phyloP scores from a whole-genome alignment of 1,284 basidiomycete genomes.

The Cryptococcus sp. region DNA sequence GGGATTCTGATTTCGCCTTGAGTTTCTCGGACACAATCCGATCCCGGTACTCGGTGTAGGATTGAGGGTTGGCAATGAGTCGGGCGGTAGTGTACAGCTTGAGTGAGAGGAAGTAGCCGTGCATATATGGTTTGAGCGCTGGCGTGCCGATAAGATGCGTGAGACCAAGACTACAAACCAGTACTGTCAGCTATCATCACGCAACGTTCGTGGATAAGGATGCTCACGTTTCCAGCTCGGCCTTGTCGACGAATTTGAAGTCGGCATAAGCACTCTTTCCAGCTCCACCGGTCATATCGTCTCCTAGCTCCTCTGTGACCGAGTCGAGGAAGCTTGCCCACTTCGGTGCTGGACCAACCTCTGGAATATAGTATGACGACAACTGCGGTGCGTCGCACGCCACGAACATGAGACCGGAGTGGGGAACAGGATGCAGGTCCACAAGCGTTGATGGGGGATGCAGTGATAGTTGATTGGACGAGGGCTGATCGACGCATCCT shows the following conservation, averaged over 20 bases:
- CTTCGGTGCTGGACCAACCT: slow-evolving; percentile 90
- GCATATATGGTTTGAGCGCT: slow-evolving; percentile 98
- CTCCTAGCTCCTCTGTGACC: slow-evolving; percentile 96
- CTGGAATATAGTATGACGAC: slow-evolving; percentile 89
- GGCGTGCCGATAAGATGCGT: slow-evolving; percentile 92
- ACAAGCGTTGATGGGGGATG: slow-evolving; percentile 87
- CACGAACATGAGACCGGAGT: slow-evolving; percentile 79
- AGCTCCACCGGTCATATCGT: slow-evolving; percentile 61
- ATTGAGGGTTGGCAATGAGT: slow-evolving; percentile 93
- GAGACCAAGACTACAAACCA: slow-evolving; percentile 64
- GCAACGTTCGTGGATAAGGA: not conserved
- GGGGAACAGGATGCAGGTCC: slow-evolving; percentile 82
- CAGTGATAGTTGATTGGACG: slow-evolving; percentile 86
- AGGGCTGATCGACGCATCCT: slow-evolving; percentile 59
- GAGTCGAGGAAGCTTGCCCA: slow-evolving; percentile 99
- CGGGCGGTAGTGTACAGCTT: slow-evolving; percentile 94
- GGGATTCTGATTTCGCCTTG: slow-evolving; percentile 87
- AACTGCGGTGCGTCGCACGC: slow-evolving; percentile 93
- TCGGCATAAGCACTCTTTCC: slow-evolving; percentile 75
- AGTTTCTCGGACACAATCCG: slow-evolving; percentile 82
- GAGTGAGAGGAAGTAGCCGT: slow-evolving; percentile 96
- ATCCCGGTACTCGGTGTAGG: slow-evolving; percentile 91
- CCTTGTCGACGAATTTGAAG: slow-evolving; percentile 93
- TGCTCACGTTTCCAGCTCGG: slow-evolving; percentile 78
- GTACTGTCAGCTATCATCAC: not conserved